These are phyloP conservation scores for Boletus insuetus DNA, from an alignment of 768 basidiomycete genomes.

Conservation along the genomic window DNA sequence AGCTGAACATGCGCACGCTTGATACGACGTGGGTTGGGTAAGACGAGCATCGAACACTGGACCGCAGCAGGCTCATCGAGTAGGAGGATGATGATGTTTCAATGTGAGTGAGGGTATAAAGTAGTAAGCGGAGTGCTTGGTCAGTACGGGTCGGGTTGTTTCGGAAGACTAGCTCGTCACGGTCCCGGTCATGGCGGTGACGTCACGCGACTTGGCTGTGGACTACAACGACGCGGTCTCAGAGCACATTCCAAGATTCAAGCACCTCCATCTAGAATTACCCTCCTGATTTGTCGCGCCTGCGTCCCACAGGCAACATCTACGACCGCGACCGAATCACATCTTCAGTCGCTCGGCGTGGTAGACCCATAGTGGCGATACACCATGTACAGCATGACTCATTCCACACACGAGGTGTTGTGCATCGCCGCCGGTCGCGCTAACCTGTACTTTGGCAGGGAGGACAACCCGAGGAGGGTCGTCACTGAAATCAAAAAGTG, in stretches of 20 bases:
- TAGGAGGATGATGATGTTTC: not conserved
- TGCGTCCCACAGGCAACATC: constrained; percentile 26
- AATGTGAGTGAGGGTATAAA: not conserved
- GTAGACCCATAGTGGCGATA: constrained; percentile 42
- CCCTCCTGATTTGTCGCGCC: constrained; percentile 35
- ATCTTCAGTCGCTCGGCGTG: constrained; percentile 33
- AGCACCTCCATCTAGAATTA: constrained; percentile 36
- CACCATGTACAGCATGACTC: constrained; percentile 34
- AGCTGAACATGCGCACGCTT: constrained; percentile 37
- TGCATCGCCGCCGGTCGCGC: constrained; percentile 34
- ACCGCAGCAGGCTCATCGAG: constrained; percentile 17
- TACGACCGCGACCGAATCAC: constrained; percentile 30
- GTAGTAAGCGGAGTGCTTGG: not conserved
- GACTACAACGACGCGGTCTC: constrained; percentile 17
- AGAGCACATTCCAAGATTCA: constrained; percentile 32
- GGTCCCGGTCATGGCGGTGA: not conserved
- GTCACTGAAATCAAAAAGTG: constrained; percentile 33
- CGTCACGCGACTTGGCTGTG: constrained; percentile 1
- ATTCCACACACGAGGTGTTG: constrained; percentile 10
- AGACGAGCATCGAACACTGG: constrained; percentile 3
- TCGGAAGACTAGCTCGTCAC: constrained; percentile 10
- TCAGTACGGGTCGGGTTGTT: constrained; percentile 6
- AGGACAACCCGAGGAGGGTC: constrained; percentile 32
- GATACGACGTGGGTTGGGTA: not conserved
- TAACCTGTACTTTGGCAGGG: constrained; percentile 40